Evolutionary conservation across 768 basidiomycete species (phyloP), one percentile per base, ranked within the genome.

Genomic region (Agrocybe praecox): DNA sequence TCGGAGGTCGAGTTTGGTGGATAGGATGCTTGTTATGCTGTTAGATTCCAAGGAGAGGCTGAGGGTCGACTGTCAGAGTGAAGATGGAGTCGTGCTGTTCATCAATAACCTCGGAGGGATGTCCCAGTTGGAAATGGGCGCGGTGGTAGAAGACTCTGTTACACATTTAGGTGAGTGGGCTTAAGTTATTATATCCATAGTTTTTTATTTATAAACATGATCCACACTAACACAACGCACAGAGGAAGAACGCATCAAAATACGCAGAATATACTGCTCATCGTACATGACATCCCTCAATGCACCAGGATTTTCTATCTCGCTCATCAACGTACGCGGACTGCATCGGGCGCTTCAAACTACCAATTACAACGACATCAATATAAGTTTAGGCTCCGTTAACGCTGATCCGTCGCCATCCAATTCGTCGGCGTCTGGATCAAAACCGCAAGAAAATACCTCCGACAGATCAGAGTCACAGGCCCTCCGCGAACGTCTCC

Each of bases 251-350:
- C 48, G 65, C 21, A 70, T 82, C 26, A 56, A 62, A 43, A 81
- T 78, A 0, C 58, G 65, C 15, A 69, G 82, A 17, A 71, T 82
- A 10, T 82, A 81, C 63, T 67, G 71, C 7, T 78, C 80, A 3
- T 67, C 78, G 2, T 86, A 78, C 66, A 84, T 85, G 82, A 83
- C 83, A 2, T 83, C 81, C 8, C 75, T 85, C 57, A 84, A 85
- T 62, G 81, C 81, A n/a, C 83, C 84, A 1, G 83, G 83, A 22
- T 80, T 85, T 63, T 84, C 81, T 2, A 67, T 84, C 42, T 81
- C 81, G 15, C 64, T 83, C 4, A 70, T 84, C 12, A 83, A 85
- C 59, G 60, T 78, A 22, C 74, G 78, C n/a, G 67, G 65, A 4
- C 12, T 40, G 3, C 36, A 40, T n/a, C 5, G n/a, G 6, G 12